Conservation (phyloP, 2,329 filamentous ascomycete species). For the Graphilbum ipis-grandicollis region DNA sequence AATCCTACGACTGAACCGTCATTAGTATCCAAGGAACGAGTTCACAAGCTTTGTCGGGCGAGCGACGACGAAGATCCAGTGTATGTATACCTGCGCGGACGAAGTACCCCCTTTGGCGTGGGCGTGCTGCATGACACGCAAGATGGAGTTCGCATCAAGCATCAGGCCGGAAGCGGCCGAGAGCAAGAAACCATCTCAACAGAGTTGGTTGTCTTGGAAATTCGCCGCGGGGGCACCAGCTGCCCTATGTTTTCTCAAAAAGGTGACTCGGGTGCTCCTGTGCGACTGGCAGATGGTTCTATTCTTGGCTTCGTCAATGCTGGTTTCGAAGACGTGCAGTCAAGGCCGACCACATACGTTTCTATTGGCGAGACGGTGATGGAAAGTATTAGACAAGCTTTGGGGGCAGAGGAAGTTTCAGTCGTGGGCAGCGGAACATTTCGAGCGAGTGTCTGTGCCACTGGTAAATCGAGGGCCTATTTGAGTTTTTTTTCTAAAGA, state of each 20-base stretch:
- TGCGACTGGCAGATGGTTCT: background rate
- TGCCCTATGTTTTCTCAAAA: background rate
- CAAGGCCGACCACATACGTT: background rate
- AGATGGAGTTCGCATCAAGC: background rate
- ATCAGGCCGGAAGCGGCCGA: background rate
- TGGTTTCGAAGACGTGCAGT: background rate
- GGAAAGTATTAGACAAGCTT: background rate
- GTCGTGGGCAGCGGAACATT: background rate
- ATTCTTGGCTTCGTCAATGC: background rate
- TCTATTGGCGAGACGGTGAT: background rate
- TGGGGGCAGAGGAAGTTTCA: background rate
- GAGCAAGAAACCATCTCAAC: background rate
- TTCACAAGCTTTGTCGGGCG: background rate
- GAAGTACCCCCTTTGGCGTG: background rate
- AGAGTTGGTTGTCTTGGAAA: background rate
- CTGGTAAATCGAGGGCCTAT: too few relatives aligned
- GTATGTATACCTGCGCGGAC: background rate
- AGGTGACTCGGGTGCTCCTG: slow-evolving; percentile 1
- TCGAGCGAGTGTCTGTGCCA: too few relatives aligned
- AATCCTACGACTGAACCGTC: too few relatives aligned
- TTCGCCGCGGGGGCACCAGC: background rate
- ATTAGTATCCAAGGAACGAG: background rate
- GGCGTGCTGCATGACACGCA: background rate
- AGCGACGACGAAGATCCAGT: background rate
- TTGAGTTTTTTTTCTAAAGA: too few relatives aligned